phyloP scores from a whole-genome alignment of 2,329 filamentous ascomycete species.

The Diplodia mutila region DNA sequence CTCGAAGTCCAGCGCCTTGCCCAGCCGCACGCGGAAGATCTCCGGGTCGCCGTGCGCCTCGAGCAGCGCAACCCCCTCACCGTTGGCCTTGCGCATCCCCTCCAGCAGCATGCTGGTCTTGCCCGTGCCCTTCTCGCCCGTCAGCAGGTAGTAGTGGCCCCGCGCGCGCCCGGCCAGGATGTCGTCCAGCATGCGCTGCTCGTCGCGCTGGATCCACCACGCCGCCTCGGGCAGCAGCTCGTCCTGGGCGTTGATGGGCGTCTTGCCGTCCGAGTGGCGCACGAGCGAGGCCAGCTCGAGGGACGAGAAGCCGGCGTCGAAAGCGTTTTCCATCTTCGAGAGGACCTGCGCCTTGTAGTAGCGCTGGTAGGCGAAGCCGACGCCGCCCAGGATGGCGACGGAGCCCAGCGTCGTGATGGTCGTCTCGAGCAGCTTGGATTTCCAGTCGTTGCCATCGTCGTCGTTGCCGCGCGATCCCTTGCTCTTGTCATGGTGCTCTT shows the following conservation, averaged over 20 bases:
- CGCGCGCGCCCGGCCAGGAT: constrained; percentile 70
- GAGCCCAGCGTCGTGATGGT: constrained; percentile 42
- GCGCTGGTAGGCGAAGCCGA: constrained; percentile 40
- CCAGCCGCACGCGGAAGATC: constrained; percentile 83
- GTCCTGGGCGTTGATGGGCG: constrained; percentile 33
- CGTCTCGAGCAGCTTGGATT: constrained; percentile 35
- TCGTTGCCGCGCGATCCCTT: not conserved
- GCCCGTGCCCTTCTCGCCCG: constrained; percentile 88
- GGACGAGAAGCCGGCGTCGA: constrained; percentile 39
- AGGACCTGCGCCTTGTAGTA: constrained; percentile 39
- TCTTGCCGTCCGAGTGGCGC: constrained; percentile 36
- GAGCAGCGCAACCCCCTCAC: constrained; percentile 83
- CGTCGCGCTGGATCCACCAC: constrained; percentile 76
- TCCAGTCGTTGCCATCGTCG: constrained; percentile 1
- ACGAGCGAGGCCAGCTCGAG: constrained; percentile 40
- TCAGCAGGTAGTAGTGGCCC: constrained; percentile 82
- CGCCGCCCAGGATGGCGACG: constrained; percentile 38
- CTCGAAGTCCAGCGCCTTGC: constrained; percentile 87
- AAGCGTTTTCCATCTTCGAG: constrained; percentile 41
- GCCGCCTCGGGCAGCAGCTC: constrained; percentile 34
- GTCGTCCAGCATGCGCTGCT: constrained; percentile 73
- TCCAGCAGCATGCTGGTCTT: constrained; percentile 92
- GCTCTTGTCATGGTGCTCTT: not conserved
- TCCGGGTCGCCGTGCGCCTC: constrained; percentile 89
- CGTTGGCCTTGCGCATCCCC: constrained; percentile 84